Conservation (phyloP, 495 filamentous ascomycete species). For the Lasiosphaeria hispida region DNA sequence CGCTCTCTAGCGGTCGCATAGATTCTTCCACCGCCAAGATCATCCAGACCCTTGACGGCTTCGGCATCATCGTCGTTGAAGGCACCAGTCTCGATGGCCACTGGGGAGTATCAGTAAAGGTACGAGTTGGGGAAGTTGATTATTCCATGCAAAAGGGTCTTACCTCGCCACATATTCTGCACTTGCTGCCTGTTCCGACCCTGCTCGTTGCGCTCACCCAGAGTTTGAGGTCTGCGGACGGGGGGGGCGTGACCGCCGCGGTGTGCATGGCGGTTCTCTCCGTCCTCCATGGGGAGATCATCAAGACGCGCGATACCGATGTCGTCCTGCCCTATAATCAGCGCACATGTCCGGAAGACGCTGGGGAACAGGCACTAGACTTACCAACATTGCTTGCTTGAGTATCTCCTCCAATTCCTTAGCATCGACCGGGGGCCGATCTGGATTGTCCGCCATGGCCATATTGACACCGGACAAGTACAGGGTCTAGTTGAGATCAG, state of each 20-base stretch:
- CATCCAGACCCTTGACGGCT: slow-evolving; percentile 24
- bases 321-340: slow-evolving; percentile 15
- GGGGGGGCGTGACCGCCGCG: neutral
- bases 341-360: too few relatives aligned
- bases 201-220: neutral
- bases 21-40: slow-evolving; percentile 26
- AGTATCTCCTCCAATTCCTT: too few relatives aligned
- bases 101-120: slow-evolving; percentile 6
- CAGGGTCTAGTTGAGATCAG: too few relatives aligned
- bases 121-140: neutral
- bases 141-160: neutral
- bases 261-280: neutral
- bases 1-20: slow-evolving; percentile 10
- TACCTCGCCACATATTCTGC: neutral
- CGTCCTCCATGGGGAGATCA: slow-evolving; percentile 16
- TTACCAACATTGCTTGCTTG: too few relatives aligned
- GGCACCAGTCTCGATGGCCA: slow-evolving; percentile 15
- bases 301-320: slow-evolving; percentile 17
- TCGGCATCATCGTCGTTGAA: slow-evolving; percentile 31
- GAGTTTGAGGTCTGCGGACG: neutral
- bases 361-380: too few relatives aligned
- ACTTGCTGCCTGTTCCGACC: neutral
- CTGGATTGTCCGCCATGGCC: too few relatives aligned
- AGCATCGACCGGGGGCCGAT: too few relatives aligned
- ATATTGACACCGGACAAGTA: too few relatives aligned